Conservation (phyloP, 148 eudicot genomes). For the Rheum nobile region DNA sequence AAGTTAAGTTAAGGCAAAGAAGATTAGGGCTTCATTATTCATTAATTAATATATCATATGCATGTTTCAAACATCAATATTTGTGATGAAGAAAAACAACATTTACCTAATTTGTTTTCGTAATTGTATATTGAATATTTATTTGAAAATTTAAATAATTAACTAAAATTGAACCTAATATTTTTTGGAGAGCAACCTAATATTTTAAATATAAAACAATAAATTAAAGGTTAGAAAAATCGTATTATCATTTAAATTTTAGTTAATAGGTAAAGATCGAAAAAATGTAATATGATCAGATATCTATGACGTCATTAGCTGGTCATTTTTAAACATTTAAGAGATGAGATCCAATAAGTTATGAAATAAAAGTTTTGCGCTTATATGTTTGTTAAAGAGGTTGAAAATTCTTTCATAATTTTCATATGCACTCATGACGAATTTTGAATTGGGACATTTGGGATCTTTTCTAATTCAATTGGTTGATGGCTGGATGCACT, state of each 20-base stretch:
- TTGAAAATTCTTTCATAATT: background rate
- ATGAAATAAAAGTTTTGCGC: background rate
- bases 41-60: too few species aligned
- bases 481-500: background rate
- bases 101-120: too few species aligned
- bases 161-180: too few species aligned
- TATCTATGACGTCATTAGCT: background rate
- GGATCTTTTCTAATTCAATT: background rate
- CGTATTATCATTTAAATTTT: too few species aligned
- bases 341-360: background rate
- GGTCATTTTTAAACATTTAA: background rate
- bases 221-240: too few species aligned
- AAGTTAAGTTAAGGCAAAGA: too few species aligned
- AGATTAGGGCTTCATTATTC: background rate
- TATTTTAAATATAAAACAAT: too few species aligned
- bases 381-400: background rate
- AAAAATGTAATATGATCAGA: background rate
- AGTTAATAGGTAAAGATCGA: background rate
- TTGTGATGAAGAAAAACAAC: background rate
- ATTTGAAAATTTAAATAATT: too few species aligned
- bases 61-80: background rate
- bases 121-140: too few species aligned
- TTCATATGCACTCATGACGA: background rate
- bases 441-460: background rate
- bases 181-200: too few species aligned